Evolutionary conservation across 2,329 filamentous ascomycete genomes (phyloP), one percentile per base, ranked within the genome.

Genomic region (Apiospora hydei): DNA sequence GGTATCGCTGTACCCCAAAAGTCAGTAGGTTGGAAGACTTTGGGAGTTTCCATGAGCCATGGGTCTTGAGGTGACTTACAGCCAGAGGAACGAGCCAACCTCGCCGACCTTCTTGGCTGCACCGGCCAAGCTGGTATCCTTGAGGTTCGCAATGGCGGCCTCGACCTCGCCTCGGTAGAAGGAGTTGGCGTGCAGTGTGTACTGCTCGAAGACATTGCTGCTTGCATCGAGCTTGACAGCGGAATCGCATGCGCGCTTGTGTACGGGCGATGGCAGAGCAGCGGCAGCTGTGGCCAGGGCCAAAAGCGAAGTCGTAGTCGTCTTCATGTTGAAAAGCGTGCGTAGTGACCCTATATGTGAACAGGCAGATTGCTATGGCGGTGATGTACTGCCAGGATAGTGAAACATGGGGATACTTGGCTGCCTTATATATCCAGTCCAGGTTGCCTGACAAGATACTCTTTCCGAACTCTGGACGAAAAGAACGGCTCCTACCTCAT

Each of bases 11-110:
- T 4, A 18, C 67, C 34, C 13, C 16, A 2, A 71, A n/a, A 18
- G 21, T 49, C 13, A 26, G 47, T 43, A 43, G 21, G 2, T 6
- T 34, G 1, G 7, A 34, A 34, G 3, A 2, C 41, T n/a, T 34
- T n/a, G 26, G 14, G 38, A 69, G n/a, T 13, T 24, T 26, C 43
- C 66, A 4, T 26, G 18, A 24, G 5, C 13, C 14, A n/a, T 18
- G n/a, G 11, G 49, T n/a, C 51, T 64, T n/a, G 53, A 67, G 14
- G 43, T 69, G 44, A 80, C 83, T 81, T 77, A 87, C 84, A 87
- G 83, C 87, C 85, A 88, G 78, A 87, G 84, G 81, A 88, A 89
- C 69, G 85, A 85, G 70, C 87, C 86, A 14, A 89, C 85, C 73
- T 88, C 84, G 72, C 86, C 88, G 49, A 88, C 86, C 74, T 84